Evolutionary conservation across 2,329 filamentous ascomycete genomes (phyloP).

Genomic region (Madurella fahalii): DNA sequence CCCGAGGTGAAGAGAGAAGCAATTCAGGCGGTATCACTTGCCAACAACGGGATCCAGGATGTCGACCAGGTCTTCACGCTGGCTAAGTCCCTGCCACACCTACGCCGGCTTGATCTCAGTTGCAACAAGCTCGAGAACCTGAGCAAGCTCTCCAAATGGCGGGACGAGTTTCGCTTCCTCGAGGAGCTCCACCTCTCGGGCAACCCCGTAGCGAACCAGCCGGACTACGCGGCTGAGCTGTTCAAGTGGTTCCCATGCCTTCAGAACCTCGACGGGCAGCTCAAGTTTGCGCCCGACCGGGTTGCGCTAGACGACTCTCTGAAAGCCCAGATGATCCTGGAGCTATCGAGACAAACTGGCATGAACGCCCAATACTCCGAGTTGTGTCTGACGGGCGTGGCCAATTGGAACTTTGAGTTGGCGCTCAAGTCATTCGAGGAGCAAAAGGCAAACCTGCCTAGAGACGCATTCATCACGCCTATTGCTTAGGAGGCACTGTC

Average conservation of each 20-base stretch:
- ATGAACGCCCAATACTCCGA: conserved; percentile 77
- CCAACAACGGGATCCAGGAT: conserved; percentile 72
- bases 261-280: conserved; percentile 68
- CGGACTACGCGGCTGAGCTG: conserved; percentile 64
- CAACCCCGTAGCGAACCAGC: conserved; percentile 66
- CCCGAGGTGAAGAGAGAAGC: conserved; percentile 68
- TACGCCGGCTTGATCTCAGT: conserved; percentile 86
- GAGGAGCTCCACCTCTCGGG: conserved; percentile 75
- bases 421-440: conserved; percentile 72
- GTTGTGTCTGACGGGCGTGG: conserved; percentile 69
- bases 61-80: conserved; percentile 70
- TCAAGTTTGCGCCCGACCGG: conserved; percentile 50
- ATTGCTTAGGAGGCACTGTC: conserved; percentile 1
- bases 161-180: conserved; percentile 70
- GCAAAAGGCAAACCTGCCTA: conserved; percentile 57
- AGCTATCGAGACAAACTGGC: conserved; percentile 71
- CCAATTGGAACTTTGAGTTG: conserved; percentile 73
- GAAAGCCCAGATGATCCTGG: conserved; percentile 66
- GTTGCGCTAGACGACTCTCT: conserved; percentile 37
- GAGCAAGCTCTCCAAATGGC: conserved; percentile 69
- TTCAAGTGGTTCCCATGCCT: conserved; percentile 80
- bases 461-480: conserved; percentile 13
- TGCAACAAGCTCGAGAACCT: conserved; percentile 72
- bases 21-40: conserved; percentile 76
- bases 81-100: conserved; percentile 73